A percentile compares a stretch with the other conserved stretches of the same genome.
phyloP scores from a whole-genome alignment of 805 yeast genomes.

The Spathaspora boniae region DNA sequence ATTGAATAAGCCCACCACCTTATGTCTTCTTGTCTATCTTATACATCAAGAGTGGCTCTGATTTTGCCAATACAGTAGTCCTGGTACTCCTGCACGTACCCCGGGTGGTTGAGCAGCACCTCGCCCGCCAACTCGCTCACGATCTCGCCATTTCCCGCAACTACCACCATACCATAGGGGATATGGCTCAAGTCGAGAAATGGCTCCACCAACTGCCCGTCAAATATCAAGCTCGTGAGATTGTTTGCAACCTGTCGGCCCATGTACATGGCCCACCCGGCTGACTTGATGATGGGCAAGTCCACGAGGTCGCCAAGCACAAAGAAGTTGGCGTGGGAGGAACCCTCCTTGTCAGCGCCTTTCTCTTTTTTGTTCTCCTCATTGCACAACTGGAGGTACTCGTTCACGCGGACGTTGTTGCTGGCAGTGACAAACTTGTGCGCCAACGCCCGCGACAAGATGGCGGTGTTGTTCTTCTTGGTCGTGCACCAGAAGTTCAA shows the following conservation, averaged over 20 bases:
- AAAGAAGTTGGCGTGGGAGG: no score
- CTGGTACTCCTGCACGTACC: constrained; percentile 35
- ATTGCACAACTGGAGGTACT: constrained; percentile 30
- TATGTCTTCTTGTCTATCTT: no score
- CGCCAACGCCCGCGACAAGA: constrained; percentile 20
- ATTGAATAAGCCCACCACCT: no score
- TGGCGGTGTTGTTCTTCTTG: constrained; percentile 28
- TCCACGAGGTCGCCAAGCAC: constrained; percentile 39
- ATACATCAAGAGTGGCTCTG: constrained; percentile 28
- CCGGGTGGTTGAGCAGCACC: constrained; percentile 29
- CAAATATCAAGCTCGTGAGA: constrained; percentile 25
- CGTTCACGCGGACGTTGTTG: constrained; percentile 33
- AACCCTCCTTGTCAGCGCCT: no score
- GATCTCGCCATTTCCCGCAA: constrained; percentile 37
- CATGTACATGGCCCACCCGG: constrained; percentile 45
- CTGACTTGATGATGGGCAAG: constrained; percentile 38
- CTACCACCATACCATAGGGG: constrained; percentile 40
- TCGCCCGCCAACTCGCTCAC: constrained; percentile 34
- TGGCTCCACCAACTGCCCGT: constrained; percentile 29
- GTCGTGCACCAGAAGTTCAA: constrained; percentile 37
- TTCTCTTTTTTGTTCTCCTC: constrained; percentile 10
- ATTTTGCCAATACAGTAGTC: constrained; percentile 42
- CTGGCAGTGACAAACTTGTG: constrained; percentile 21
- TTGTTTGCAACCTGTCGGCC: constrained; percentile 40
- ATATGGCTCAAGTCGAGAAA: constrained; percentile 29